Base-by-base conservation (phyloP, 306 rosid species). In the Oxytropis ochrocephala region DNA sequence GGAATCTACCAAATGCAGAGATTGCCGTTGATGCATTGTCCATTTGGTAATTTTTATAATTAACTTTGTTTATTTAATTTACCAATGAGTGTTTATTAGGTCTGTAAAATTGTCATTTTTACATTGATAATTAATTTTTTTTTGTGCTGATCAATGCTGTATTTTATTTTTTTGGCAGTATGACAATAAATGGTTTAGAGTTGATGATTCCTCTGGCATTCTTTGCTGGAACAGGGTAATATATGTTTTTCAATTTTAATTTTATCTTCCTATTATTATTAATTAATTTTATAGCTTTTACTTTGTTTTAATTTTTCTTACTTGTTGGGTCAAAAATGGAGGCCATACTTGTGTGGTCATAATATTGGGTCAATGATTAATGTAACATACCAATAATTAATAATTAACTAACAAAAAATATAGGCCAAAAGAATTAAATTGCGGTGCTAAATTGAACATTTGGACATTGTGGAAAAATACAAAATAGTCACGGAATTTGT, bases 151-250 rank as follows among this genome's bases (percentile, higher is more conserved):
- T 27, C 13, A n/a, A 6, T 19, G 14, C 9, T 53, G 27, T 42
- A 29, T n/a, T 39, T 41, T 56, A 5, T 18, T 24, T 24, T 24
- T 24, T 54, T 76, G 69, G 58, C 88, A 92, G 96, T 30, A 92
- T 92, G 98, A 69, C 86, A 3, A 80, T 90, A 42, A 92, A 86
- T 14, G 86, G 83, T 1, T 79, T 88, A 87, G 98, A 92, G 47
- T 8, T 90, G 87, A 92, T 88, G 96, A 88, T 92, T 79, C 96
- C 96, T 5, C 41, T 92, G 5, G 87, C 88, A 0, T 92, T 92
- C 78, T 88, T 90, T 61, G 96, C 86, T 9, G 96, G 66, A n/a
- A 75, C 88, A 3, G 96, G 98, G 96, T 92, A 84, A 82, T 7
- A 48, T 32, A 7, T 17, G 6, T 44, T 41, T 8, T 24, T 33